Conservation (phyloP, 2,329 filamentous ascomycete genomes). For the Simplicillium sp. region DNA sequence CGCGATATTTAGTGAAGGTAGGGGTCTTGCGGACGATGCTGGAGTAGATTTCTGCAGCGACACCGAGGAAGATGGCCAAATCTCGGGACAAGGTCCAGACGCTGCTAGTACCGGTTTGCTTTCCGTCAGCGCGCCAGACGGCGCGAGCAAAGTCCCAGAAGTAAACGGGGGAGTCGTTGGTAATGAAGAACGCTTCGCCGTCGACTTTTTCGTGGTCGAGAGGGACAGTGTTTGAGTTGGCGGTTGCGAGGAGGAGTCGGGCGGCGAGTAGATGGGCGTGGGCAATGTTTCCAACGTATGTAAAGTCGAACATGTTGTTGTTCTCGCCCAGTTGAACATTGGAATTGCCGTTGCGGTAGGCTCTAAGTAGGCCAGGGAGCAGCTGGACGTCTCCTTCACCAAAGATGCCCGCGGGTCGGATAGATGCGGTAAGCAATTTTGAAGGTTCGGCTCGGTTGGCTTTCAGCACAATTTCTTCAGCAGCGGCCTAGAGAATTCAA, state of each 20-base stretch:
- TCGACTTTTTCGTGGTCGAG: slow-evolving; percentile 66
- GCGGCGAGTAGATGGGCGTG: slow-evolving; percentile 80
- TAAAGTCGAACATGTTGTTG: slow-evolving; percentile 55
- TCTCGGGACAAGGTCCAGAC: slow-evolving; percentile 46
- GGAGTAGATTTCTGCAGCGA: slow-evolving; percentile 42
- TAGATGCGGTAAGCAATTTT: slow-evolving; percentile 63
- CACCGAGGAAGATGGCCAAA: slow-evolving; percentile 41
- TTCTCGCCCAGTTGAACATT: slow-evolving; percentile 71
- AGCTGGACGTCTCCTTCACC: slow-evolving; percentile 78
- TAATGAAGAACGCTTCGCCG: slow-evolving; percentile 83
- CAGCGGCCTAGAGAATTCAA: slow-evolving; percentile 47
- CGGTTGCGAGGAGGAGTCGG: slow-evolving; percentile 56
- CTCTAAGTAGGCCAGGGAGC: slow-evolving; percentile 63
- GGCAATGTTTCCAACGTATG: slow-evolving; percentile 53
- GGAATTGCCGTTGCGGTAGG: slow-evolving; percentile 59
- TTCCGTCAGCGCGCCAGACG: slow-evolving; percentile 60
- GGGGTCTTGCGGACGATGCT: slow-evolving; percentile 39
- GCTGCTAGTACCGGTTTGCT: slow-evolving; percentile 37
- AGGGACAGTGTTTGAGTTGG: slow-evolving; percentile 45
- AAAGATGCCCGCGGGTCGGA: slow-evolving; percentile 84
- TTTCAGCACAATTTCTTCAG: slow-evolving; percentile 70
- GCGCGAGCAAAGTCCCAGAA: slow-evolving; percentile 83
- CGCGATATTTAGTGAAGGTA: slow-evolving; percentile 49
- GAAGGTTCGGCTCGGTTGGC: slow-evolving; percentile 55
- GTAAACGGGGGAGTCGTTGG: slow-evolving; percentile 79